phyloP scores from a whole-genome alignment of 129 eudicot genomes.

The Glebionis coronaria region DNA sequence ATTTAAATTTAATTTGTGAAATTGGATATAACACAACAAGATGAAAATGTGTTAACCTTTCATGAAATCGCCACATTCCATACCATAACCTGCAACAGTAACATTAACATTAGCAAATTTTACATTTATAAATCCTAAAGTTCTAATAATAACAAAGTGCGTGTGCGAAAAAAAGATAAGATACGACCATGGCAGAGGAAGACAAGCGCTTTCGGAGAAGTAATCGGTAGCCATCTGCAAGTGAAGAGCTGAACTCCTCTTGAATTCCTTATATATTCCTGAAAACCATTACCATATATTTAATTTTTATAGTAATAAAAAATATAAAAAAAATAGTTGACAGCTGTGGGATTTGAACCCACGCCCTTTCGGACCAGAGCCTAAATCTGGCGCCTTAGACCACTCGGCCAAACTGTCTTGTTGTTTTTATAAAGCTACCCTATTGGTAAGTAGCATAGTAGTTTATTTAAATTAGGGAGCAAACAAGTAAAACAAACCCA shows the following conservation, averaged over 20 bases:
- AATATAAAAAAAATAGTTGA: constrained; percentile 37
- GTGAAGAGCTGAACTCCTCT: constrained; percentile 84
- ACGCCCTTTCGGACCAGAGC: constrained; percentile 99
- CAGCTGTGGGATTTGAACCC: constrained; percentile 99
- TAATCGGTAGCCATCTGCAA: constrained; percentile 91
- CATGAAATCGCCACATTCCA: constrained; percentile 97
- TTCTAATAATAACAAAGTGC: not conserved
- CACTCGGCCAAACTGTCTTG: constrained; percentile 96
- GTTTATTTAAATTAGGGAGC: too few relatives aligned
- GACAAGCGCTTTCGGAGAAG: constrained; percentile 90
- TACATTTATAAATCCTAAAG: not conserved
- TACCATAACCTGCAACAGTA: constrained; percentile 79
- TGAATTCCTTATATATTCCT: constrained; percentile 74
- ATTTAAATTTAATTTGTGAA: too few relatives aligned
- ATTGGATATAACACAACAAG: too few relatives aligned
- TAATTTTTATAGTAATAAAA: too few relatives aligned
- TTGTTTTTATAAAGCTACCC: too few relatives aligned
- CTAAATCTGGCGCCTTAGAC: constrained; percentile 99
- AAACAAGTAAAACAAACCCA: not conserved
- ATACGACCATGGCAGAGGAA: constrained; percentile 89
- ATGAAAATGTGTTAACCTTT: constrained; percentile 47
- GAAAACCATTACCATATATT: constrained; percentile 20
- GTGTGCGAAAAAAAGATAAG: not conserved
- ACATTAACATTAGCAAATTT: constrained; percentile 10
- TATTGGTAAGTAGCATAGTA: too few relatives aligned